Conservation (phyloP, 1,284 basidiomycete species). For the Heimioporus retisporus region DNA sequence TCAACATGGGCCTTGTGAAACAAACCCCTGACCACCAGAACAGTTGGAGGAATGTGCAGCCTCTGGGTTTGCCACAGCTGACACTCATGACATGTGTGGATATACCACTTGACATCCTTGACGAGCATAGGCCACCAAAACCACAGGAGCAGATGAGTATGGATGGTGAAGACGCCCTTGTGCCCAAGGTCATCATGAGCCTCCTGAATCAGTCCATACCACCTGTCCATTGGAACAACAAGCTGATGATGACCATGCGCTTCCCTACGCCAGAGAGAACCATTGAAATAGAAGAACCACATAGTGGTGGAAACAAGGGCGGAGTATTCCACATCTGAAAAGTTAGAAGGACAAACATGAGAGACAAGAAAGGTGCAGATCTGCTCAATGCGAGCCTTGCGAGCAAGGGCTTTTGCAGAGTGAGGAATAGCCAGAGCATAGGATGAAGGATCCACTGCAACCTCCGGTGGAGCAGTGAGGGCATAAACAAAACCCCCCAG, state of each 20-base stretch:
- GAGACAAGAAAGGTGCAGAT: neutral
- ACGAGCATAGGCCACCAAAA: no score
- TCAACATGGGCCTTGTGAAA: no score
- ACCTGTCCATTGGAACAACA: neutral
- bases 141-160: neutral
- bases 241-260: neutral
- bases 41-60: no score
- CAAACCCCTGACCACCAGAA: no score
- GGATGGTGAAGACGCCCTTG: conserved; percentile 31
- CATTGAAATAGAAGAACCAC: neutral
- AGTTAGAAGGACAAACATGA: neutral
- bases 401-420: neutral
- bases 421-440: neutral
- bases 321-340: neutral
- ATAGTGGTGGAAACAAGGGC: neutral
- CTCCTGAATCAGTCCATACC: conserved; percentile 23
- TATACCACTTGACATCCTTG: conserved; percentile 32
- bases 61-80: neutral
- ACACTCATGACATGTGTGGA: conserved; percentile 12
- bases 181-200: conserved; percentile 42
- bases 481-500: no score
- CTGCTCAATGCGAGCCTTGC: neutral
- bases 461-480: no score
- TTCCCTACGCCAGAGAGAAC: neutral
- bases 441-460: neutral